phyloP scores from a whole-genome alignment of 306 rosid species.

The Glycyrrhiza uralensis region DNA sequence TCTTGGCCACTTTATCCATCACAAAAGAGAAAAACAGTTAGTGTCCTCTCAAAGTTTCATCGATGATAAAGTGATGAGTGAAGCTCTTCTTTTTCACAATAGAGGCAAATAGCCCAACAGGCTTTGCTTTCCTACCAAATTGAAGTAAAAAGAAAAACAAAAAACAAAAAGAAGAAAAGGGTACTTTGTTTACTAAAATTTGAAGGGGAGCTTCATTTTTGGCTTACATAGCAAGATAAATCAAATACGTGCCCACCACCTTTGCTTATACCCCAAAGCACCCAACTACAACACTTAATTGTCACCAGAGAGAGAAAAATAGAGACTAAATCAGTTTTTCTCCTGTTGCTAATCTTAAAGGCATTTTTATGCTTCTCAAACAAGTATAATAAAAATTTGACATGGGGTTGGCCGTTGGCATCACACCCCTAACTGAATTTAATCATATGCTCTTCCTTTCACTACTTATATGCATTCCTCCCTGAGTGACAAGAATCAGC shows the following conservation, averaged over 20 bases:
- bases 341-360: slow-evolving; percentile 35
- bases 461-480: slow-evolving; percentile 38
- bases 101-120: slow-evolving; percentile 37
- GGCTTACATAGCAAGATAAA: slow-evolving; percentile 80
- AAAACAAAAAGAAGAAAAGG: background rate
- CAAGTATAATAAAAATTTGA: slow-evolving; percentile 63
- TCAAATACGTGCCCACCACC: slow-evolving; percentile 69
- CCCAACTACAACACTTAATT: slow-evolving; percentile 80
- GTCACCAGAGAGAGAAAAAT: slow-evolving; percentile 28
- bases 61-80: slow-evolving; percentile 47
- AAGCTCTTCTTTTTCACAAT: slow-evolving; percentile 22
- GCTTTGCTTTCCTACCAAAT: slow-evolving; percentile 58
- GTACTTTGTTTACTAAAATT: slow-evolving; percentile 30
- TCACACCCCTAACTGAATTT: slow-evolving; percentile 64
- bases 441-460: slow-evolving; percentile 50
- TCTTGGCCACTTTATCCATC: slow-evolving; percentile 26
- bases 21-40: slow-evolving; percentile 45
- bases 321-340: slow-evolving; percentile 24
- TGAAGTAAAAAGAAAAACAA: background rate
- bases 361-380: slow-evolving; percentile 70
- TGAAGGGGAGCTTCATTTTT: slow-evolving; percentile 32
- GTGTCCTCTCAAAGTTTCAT: slow-evolving; percentile 71
- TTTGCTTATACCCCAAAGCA: slow-evolving; percentile 98
- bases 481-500: slow-evolving; percentile 32
- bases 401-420: slow-evolving; percentile 67